Evolutionary conservation across 169 alveolate species (phyloP).

Genomic region (Theileria annulata): DNA sequence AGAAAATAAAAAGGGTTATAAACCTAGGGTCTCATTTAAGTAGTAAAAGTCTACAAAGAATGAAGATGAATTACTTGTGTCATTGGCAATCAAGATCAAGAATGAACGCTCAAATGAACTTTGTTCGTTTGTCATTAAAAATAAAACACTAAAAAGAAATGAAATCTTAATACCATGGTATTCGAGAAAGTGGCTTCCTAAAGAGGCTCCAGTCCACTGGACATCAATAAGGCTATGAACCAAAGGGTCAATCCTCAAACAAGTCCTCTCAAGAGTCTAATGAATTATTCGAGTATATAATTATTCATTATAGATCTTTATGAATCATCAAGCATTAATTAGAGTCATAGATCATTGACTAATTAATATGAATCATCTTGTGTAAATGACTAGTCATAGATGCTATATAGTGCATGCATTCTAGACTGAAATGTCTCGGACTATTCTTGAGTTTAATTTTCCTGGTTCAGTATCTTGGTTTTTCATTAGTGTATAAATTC

Average conservation of each 20-base stretch:
- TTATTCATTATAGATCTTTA: neutral
- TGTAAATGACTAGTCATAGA: neutral
- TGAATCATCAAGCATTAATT: neutral
- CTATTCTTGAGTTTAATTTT: neutral
- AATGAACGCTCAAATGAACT: neutral
- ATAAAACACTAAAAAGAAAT: constrained; percentile 1
- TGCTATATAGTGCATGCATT: neutral
- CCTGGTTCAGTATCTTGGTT: neutral
- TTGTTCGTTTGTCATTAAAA: neutral
- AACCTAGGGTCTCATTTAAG: neutral
- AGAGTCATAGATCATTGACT: neutral
- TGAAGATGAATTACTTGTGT: constrained; percentile 16
- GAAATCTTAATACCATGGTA: constrained; percentile 10
- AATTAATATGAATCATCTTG: neutral
- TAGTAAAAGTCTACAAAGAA: neutral
- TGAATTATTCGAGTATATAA: neutral
- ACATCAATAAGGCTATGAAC: too few relatives aligned
- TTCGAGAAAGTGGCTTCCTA: neutral
- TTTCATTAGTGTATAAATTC: neutral
- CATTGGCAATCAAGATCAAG: neutral
- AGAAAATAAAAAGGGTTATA: neutral
- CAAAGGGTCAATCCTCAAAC: neutral
- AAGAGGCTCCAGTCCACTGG: neutral
- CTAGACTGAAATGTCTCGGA: neutral
- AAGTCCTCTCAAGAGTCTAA: neutral